Conservation (phyloP, 2,329 filamentous ascomycete species). For the Paracorniculantispora psalliotae region DNA sequence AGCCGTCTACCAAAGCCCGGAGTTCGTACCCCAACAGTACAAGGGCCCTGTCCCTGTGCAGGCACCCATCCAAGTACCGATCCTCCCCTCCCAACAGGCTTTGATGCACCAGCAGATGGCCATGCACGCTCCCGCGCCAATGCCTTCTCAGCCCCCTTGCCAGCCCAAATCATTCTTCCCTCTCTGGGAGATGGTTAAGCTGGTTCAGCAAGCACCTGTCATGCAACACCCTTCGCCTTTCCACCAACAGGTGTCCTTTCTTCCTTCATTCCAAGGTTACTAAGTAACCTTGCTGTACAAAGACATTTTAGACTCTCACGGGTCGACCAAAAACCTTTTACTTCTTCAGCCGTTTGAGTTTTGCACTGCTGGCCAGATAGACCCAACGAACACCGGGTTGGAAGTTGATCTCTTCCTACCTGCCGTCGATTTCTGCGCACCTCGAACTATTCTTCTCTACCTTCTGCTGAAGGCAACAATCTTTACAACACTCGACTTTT, state of each 20-base stretch:
- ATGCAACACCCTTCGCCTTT: constrained; percentile 47
- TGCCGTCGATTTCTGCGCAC: background rate
- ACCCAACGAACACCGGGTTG: background rate
- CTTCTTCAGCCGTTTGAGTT: constrained; percentile 1
- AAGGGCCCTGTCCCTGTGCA: constrained; percentile 31
- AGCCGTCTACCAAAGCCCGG: constrained; percentile 38
- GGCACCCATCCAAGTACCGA: constrained; percentile 13
- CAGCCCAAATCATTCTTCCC: constrained; percentile 45
- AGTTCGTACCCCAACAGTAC: constrained; percentile 44
- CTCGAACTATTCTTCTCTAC: background rate
- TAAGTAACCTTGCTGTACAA: constrained; percentile 25
- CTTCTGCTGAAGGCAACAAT: background rate
- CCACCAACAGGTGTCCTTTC: constrained; percentile 48
- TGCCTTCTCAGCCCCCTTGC: constrained; percentile 34
- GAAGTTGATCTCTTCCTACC: constrained; percentile 10
- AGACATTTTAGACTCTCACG: constrained; percentile 5
- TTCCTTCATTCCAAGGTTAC: constrained; percentile 49
- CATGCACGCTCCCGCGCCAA: constrained; percentile 32
- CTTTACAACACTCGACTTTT: background rate
- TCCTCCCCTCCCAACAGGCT: constrained; percentile 20
- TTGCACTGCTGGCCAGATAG: constrained; percentile 9
- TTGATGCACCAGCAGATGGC: constrained; percentile 24
- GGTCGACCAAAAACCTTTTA: background rate
- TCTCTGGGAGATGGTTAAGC: constrained; percentile 49
- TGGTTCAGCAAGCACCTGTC: constrained; percentile 44